Evolutionary conservation across 306 rosid species (phyloP).

Genomic region (Gastrolobium bilobum): DNA sequence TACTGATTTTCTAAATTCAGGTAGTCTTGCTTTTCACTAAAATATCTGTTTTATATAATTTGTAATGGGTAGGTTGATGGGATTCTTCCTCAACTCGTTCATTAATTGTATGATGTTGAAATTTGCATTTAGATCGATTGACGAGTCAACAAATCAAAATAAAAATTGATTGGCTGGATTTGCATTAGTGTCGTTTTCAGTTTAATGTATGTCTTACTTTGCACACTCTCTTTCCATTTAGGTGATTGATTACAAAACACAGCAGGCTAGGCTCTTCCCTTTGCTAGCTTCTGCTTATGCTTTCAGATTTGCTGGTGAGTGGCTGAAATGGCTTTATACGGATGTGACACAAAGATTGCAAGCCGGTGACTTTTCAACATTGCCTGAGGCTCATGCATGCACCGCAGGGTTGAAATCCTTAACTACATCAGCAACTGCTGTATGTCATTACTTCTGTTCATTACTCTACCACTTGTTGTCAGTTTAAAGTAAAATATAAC

Average conservation of each 20-base stretch:
- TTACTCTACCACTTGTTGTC: background rate
- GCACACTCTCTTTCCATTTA: conserved; percentile 49
- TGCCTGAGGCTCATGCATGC: conserved; percentile 99
- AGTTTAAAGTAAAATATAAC: background rate
- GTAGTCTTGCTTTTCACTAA: conserved; percentile 8
- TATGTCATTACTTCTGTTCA: conserved; percentile 54
- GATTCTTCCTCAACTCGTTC: conserved; percentile 28
- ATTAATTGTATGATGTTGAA: background rate
- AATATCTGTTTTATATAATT: background rate
- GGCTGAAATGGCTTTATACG: conserved; percentile 90
- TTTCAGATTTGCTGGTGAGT: conserved; percentile 93
- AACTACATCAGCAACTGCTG: conserved; percentile 95
- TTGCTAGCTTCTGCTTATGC: conserved; percentile 99
- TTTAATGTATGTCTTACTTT: conserved; percentile 37
- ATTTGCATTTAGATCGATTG: background rate
- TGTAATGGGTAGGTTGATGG: conserved; percentile 15
- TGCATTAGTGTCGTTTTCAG: background rate
- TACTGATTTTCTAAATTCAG: conserved; percentile 1
- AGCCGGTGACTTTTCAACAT: conserved; percentile 83
- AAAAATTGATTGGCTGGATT: conserved; percentile 5
- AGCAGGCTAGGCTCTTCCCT: conserved; percentile 95
- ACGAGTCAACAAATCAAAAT: background rate
- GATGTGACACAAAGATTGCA: conserved; percentile 88
- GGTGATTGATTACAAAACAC: conserved; percentile 99
- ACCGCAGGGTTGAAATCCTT: conserved; percentile 97